phyloP scores from a whole-genome alignment of 768 basidiomycete species.

The Mycena floridula region DNA sequence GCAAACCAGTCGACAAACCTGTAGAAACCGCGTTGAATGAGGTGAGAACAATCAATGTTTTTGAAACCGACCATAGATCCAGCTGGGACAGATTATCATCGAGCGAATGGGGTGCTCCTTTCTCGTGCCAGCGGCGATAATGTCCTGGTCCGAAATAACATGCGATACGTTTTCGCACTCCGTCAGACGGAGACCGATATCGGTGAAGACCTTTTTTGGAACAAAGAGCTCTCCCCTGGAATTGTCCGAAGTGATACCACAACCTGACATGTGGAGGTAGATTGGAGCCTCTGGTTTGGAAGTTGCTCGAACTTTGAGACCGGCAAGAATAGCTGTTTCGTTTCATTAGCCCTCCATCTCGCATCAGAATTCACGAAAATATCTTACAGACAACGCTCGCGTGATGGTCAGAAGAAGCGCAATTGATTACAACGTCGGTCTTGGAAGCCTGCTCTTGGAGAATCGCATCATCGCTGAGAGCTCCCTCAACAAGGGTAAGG shows the following conservation, averaged over 20 bases:
- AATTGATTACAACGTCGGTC: conserved; percentile 33
- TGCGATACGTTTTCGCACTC: conserved; percentile 18
- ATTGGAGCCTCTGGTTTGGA: conserved; percentile 30
- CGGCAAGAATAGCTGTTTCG: conserved; percentile 28
- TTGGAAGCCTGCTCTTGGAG: conserved; percentile 28
- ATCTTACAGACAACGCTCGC: conserved; percentile 25
- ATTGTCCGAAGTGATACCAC: conserved; percentile 33
- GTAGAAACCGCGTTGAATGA: neutral
- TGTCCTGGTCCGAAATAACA: conserved; percentile 19
- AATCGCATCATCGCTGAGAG: conserved; percentile 27
- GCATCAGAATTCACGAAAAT: neutral
- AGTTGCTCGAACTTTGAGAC: conserved; percentile 30
- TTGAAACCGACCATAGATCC: conserved; percentile 25
- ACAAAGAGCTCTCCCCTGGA: conserved; percentile 30
- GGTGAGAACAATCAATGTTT: neutral
- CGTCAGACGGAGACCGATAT: conserved; percentile 28
- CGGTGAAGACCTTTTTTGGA: conserved; percentile 24
- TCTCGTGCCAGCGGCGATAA: conserved; percentile 33
- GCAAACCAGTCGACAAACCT: conserved; percentile 28
- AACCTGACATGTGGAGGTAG: conserved; percentile 38
- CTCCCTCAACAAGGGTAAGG: conserved; percentile 29
- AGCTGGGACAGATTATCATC: conserved; percentile 33
- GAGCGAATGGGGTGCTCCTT: conserved; percentile 35
- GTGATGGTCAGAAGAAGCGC: conserved; percentile 33
- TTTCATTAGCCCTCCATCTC: neutral